Evolutionary conservation across 1,139 yeast genomes (phyloP).

Genomic region (Candida sanyaensis): DNA sequence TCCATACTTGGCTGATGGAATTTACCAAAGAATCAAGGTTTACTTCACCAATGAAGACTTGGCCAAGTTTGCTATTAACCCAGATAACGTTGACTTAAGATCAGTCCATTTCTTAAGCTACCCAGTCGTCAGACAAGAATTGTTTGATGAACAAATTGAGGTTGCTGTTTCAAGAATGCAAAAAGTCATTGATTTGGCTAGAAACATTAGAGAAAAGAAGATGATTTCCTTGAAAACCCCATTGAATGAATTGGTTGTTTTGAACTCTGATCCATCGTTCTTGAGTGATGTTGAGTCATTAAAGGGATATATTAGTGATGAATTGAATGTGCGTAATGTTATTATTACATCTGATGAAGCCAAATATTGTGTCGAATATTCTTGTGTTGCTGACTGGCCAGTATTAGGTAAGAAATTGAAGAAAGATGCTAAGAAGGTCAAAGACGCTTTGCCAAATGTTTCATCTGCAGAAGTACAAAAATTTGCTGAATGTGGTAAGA

Average conservation of each 20-base stretch:
- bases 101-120: conserved; percentile 92
- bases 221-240: conserved; percentile 94
- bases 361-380: conserved; percentile 87
- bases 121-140: conserved; percentile 83
- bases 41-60: conserved; percentile 60
- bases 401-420: conserved; percentile 95
- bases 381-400: conserved; percentile 99
- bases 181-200: conserved; percentile 92
- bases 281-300: conserved; percentile 78
- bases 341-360: conserved; percentile 89
- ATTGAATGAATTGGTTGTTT: conserved; percentile 79
- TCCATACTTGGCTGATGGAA: conserved; percentile 90
- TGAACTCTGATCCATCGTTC: conserved; percentile 77
- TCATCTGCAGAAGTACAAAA: conserved; percentile 80
- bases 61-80: conserved; percentile 41
- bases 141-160: conserved; percentile 78
- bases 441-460: conserved; percentile 85
- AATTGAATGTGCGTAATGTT: conserved; percentile 87
- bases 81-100: conserved; percentile 56
- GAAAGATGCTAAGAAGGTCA: conserved; percentile 90
- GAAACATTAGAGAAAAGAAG: conserved; percentile 96
- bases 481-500: conserved; percentile 71
- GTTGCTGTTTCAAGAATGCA: conserved; percentile 94
- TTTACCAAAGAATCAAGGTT: conserved; percentile 73
- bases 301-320: conserved; percentile 80